phyloP scores from a whole-genome alignment of 352 stramenopile genomes.

The Phytophthora pluvialis region DNA sequence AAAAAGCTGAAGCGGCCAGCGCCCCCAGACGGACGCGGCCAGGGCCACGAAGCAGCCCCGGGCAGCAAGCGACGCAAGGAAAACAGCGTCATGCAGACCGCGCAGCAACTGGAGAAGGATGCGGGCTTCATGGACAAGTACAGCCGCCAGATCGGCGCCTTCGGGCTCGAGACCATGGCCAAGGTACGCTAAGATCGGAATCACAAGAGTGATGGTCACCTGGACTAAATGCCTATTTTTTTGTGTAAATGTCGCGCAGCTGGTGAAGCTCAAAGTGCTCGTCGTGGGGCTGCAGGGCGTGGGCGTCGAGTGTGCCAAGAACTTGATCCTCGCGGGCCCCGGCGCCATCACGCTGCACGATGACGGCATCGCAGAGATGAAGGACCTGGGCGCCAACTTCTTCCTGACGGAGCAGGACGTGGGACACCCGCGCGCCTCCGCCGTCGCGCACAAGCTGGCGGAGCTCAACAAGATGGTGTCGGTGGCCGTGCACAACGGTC shows the following conservation, averaged over 20 bases:
- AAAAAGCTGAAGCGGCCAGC: slow-evolving; percentile 39
- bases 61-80: slow-evolving; percentile 35
- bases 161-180: slow-evolving; percentile 92
- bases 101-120: slow-evolving; percentile 80
- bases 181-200: slow-evolving; percentile 62
- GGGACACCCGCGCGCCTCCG: slow-evolving; percentile 62
- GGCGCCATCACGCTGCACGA: slow-evolving; percentile 89
- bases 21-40: slow-evolving; percentile 26
- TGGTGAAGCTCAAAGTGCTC: slow-evolving; percentile 86
- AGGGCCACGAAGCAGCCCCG: slow-evolving; percentile 36
- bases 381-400: slow-evolving; percentile 94
- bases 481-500: slow-evolving; percentile 75
- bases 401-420: slow-evolving; percentile 90
- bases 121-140: slow-evolving; percentile 95
- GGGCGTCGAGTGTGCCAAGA: slow-evolving; percentile 93
- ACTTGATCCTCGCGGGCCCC: slow-evolving; percentile 92
- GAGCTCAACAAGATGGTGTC: slow-evolving; percentile 93
- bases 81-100: slow-evolving; percentile 53
- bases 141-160: slow-evolving; percentile 92
- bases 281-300: slow-evolving; percentile 88
- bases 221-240: slow-evolving; percentile 15
- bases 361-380: slow-evolving; percentile 72
- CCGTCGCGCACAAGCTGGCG: slow-evolving; percentile 81
- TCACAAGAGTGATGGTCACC: slow-evolving; percentile 33
- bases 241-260: slow-evolving; percentile 28